Percentiles rank a stretch among this genome's conserved stretches.
These are phyloP conservation scores for Termitomyces sp. DNA, from an alignment of 768 basidiomycete genomes.

Conservation along the genomic window DNA sequence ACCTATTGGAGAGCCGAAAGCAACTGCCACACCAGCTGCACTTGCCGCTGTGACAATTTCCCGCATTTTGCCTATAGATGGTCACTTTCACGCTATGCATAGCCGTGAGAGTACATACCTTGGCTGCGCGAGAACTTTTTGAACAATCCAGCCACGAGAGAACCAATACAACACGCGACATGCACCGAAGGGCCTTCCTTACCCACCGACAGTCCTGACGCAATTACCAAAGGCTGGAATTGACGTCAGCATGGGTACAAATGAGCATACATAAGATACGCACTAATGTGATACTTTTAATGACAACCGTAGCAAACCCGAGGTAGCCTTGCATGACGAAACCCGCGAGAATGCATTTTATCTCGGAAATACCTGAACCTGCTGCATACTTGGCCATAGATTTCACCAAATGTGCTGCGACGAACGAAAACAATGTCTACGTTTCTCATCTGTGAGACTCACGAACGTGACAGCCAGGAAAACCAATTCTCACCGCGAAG, in stretches of 20 bases:
- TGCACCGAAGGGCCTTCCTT: constrained; percentile 99
- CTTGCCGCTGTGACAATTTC: constrained; percentile 94
- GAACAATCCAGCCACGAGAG: constrained; percentile 83
- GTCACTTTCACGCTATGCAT: not conserved
- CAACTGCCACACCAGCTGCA: constrained; percentile 97
- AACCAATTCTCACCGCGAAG: constrained; percentile 67
- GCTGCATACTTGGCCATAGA: constrained; percentile 92
- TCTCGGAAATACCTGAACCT: constrained; percentile 97
- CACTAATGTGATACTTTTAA: constrained; percentile 93
- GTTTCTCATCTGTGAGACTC: constrained; percentile 3
- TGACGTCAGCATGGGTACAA: not conserved
- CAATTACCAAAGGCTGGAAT: constrained; percentile 87
- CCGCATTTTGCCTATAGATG: constrained; percentile 60
- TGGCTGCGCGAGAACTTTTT: constrained; percentile 80
- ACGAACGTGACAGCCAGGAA: not conserved
- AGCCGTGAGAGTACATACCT: constrained; percentile 40
- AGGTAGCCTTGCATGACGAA: constrained; percentile 97
- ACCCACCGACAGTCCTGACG: constrained; percentile 93
- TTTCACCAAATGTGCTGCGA: constrained; percentile 84
- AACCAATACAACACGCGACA: constrained; percentile 92
- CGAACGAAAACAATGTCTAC: constrained; percentile 79
- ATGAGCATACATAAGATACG: constrained; percentile 20
- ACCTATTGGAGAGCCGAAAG: constrained; percentile 97
- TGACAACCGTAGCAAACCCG: constrained; percentile 81
- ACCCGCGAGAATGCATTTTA: constrained; percentile 95